These are phyloP conservation scores for Salix purpurea DNA, from an alignment of 345 rosid species.

Conservation along the genomic window DNA sequence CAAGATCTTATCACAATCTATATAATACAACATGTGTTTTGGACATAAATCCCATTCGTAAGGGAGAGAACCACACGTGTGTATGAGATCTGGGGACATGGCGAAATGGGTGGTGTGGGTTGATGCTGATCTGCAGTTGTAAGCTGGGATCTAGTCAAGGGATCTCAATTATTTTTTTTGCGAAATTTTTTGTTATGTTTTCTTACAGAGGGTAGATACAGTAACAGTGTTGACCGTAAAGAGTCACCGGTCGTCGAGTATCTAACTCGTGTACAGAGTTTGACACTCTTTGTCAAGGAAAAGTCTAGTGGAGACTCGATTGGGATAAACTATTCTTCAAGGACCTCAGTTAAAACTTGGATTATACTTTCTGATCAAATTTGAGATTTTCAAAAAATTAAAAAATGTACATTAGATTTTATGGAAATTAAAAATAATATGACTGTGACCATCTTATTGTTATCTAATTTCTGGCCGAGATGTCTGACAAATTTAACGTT, in stretches of 20 bases:
- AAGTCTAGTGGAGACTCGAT: not conserved
- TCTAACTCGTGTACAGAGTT: not conserved
- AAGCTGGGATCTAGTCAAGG: not conserved
- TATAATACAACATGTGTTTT: not conserved
- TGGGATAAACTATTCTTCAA: too few relatives aligned
- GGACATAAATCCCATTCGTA: not conserved
- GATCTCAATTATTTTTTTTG: not conserved
- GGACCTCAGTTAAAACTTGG: too few relatives aligned
- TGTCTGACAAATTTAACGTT: too few relatives aligned
- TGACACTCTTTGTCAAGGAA: not conserved
- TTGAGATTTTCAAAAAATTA: too few relatives aligned
- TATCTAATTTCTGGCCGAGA: too few relatives aligned
- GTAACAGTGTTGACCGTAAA: not conserved
- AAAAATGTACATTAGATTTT: too few relatives aligned
- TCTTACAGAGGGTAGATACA: not conserved
- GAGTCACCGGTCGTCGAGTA: not conserved
- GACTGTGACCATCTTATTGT: too few relatives aligned
- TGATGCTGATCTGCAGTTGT: not conserved
- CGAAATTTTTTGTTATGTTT: not conserved
- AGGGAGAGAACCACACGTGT: constrained; percentile 7
- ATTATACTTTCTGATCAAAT: too few relatives aligned
- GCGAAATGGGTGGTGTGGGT: constrained; percentile 12
- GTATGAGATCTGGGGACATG: constrained; percentile 20
- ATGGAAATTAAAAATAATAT: too few relatives aligned
- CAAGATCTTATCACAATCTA: constrained; percentile 26